Base-by-base conservation (phyloP, 441 rosid species). In the Syzygium syzygioides region DNA sequence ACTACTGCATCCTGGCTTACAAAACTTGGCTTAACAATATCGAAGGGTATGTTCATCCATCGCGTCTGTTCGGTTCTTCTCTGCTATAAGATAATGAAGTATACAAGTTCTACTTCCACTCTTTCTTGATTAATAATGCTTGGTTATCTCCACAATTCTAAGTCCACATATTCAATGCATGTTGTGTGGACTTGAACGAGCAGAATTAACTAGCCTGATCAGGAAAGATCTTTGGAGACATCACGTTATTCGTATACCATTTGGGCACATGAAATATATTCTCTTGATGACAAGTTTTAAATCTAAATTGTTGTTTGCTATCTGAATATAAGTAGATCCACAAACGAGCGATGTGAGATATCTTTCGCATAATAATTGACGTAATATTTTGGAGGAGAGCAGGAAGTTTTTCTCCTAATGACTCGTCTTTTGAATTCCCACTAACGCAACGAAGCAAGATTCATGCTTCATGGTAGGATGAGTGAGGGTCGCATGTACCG, bases 401-500 rank as follows among this genome's bases (percentile, higher is more conserved):
- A 3, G 9, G 17, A 71, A 71, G 12, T 23, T 13, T 37, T 71
- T 71, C 83, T 71, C n/a, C 30, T 10, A 55, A 4, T 28, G 30
- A 41, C 13, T 55, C 59, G 6, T 55, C 25, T 15, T 28, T 17
- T 53, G 37, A 26, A 84, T 32, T 52, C 32, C 86, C 3, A n/a
- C 23, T 52, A 9, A 55, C 59, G 20, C 60, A 30, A 11, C 6
- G 28, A 37, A 53, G 55, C 45, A 85, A 53, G 64, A 53, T 53
- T 85, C 64, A 41, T 2, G 48, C 48, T 30, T 54, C 57, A 34
- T 59, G 66, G 13, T 15, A 53, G 55, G 86, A 59, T 9, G n/a
- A 41, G 11, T 13, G 9, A 85, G 86, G 45, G 62, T 48, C 57
- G 80, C 85, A 50, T 83, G 5, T 89, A 93, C 95, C 91, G 95